phyloP scores from a whole-genome alignment of 192 early-diverging fungal species.

The Coemansia aciculifera region DNA sequence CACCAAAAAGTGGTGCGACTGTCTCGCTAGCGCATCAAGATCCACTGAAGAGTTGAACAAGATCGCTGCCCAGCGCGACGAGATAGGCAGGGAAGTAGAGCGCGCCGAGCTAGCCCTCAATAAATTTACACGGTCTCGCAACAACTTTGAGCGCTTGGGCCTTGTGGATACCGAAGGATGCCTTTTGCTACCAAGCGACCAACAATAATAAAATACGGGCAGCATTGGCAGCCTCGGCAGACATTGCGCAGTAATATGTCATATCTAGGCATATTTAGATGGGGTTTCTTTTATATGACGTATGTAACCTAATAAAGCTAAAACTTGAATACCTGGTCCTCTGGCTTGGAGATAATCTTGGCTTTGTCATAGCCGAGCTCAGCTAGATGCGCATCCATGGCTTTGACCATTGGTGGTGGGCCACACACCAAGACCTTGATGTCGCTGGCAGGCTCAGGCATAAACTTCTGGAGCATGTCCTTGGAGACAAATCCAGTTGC shows the following conservation, averaged over 20 bases:
- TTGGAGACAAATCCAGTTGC: conserved; percentile 84
- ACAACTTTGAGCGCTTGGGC: conserved; percentile 22
- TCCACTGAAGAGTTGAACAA: neutral
- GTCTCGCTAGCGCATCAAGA: neutral
- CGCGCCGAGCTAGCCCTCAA: conserved; percentile 31
- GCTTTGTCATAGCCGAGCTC: conserved; percentile 80
- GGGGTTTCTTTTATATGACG: neutral
- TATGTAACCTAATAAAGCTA: conserved; percentile 36
- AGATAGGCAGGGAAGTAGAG: conserved; percentile 19
- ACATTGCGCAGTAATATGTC: conserved; percentile 1
- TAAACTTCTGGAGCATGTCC: conserved; percentile 73
- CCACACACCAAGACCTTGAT: conserved; percentile 91
- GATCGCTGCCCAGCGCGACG: conserved; percentile 17
- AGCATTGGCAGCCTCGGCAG: neutral
- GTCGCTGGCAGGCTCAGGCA: conserved; percentile 72
- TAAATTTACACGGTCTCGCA: conserved; percentile 30
- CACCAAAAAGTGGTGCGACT: conserved; percentile 31
- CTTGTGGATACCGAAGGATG: conserved; percentile 27
- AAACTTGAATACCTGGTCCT: conserved; percentile 90
- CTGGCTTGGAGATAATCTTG: conserved; percentile 74
- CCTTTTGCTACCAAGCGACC: conserved; percentile 19
- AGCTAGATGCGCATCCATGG: conserved; percentile 69
- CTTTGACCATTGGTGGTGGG: conserved; percentile 85
- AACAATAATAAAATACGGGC: neutral
- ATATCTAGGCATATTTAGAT: neutral